These are phyloP conservation scores for Phytopythium oedochilum DNA, from an alignment of 352 stramenopile species.

Conservation along the genomic window DNA sequence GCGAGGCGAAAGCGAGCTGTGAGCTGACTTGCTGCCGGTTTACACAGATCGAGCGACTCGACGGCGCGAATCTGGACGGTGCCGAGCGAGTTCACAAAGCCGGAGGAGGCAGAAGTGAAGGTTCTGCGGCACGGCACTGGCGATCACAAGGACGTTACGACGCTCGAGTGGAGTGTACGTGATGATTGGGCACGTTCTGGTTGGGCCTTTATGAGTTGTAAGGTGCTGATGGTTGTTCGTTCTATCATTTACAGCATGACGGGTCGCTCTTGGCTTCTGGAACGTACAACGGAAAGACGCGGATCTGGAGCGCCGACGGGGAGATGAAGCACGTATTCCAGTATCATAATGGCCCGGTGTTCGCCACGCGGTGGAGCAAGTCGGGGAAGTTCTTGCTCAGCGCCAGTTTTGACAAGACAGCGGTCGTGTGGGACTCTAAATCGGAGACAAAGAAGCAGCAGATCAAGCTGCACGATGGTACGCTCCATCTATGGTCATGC, in stretches of 20 bases:
- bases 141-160: constrained; percentile 97
- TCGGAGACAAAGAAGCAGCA: constrained; percentile 92
- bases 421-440: constrained; percentile 76
- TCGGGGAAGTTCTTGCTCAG: constrained; percentile 69
- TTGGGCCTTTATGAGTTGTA: not conserved
- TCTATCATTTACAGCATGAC: constrained; percentile 54
- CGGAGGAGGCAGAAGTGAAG: constrained; percentile 30
- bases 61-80: constrained; percentile 94
- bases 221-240: constrained; percentile 14
- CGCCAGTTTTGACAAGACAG: constrained; percentile 84
- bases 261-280: constrained; percentile 92
- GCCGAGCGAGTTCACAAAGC: constrained; percentile 57
- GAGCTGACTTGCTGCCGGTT: not conserved
- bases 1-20: no score
- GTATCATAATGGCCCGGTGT: constrained; percentile 82
- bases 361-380: constrained; percentile 83
- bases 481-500: not conserved
- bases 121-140: constrained; percentile 81
- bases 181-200: not conserved
- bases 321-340: constrained; percentile 84
- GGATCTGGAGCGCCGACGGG: constrained; percentile 68
- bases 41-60: constrained; percentile 86
- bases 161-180: constrained; percentile 95
- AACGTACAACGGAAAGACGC: constrained; percentile 94
- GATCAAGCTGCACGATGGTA: constrained; percentile 88